Percentiles rank a stretch among this genome's conserved stretches.
phyloP scores from a whole-genome alignment of 176 grass and related monocot genomes.

The Aegilops umbellulata region DNA sequence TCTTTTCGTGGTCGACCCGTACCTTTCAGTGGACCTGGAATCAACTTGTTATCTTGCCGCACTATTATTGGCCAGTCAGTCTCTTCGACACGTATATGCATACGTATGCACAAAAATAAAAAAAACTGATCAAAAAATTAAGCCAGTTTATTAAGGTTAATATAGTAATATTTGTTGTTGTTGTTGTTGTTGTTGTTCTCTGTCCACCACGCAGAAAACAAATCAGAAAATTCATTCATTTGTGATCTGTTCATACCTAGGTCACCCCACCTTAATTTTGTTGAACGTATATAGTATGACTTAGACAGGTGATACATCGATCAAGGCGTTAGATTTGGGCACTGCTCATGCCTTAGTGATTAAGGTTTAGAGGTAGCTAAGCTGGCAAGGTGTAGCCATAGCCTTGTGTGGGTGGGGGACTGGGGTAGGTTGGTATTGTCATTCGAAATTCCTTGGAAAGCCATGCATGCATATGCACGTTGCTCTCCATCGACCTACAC shows the following conservation, averaged over 20 bases:
- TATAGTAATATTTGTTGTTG: neutral
- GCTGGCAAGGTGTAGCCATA: neutral
- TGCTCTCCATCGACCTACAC: neutral
- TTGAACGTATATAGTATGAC: neutral
- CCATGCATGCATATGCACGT: neutral
- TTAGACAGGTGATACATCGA: neutral
- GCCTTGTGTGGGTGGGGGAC: too few relatives aligned
- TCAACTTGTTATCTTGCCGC: neutral
- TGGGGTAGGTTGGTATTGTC: neutral
- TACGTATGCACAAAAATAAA: neutral
- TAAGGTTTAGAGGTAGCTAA: constrained; percentile 23
- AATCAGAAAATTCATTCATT: too few relatives aligned
- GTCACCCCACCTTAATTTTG: neutral
- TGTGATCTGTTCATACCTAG: neutral
- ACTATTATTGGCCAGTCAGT: neutral
- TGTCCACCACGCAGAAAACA: too few relatives aligned
- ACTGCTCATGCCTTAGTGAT: constrained; percentile 36
- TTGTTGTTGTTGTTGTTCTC: too few relatives aligned
- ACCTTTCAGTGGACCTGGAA: constrained; percentile 28
- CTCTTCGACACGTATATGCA: neutral
- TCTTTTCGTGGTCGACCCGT: neutral
- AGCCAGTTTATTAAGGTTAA: too few relatives aligned
- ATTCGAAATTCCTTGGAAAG: neutral
- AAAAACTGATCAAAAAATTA: too few relatives aligned
- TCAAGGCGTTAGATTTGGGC: neutral